Base-by-base conservation (phyloP, 805 yeast genomes). In the Jamesozyma jinghongensis region DNA sequence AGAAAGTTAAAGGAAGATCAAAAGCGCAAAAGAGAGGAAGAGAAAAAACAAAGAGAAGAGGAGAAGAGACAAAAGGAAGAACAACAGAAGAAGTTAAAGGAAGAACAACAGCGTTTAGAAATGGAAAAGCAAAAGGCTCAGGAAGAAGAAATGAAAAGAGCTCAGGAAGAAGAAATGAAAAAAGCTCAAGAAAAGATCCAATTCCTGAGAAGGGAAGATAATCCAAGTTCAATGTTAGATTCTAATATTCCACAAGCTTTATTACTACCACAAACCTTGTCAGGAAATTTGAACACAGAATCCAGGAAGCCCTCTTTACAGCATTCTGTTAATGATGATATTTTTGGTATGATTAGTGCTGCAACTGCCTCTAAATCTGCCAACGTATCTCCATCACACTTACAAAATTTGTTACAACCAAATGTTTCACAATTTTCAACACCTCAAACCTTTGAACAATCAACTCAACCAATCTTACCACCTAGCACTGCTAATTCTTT, bases 11-110 rank as follows among this genome's bases (percentile, higher is more conserved):
- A 54, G 43, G 67, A 63, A 40, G 67, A 73, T 58, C 61, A 47
- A 59, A 66, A 59, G 50, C 60, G 62, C 32, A 61, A 59, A 49
- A 57, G 58, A 40, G 66, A 61, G 42, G 66, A 60, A 40, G 66
- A 72, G 57, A 55, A 45, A 56, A 63, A 50, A 51, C 49, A 48
- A 45, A 57, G 44, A 50, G 62, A 56, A 19, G 41, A 38, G 7
- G 36, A 51, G 53, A 50, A 40, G 50, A 50, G 47, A 48, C 16
- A 51, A 45, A 52, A 46, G 55, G 52, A 54, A 36, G 49, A 54
- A 43, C 52, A 50, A 41, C 49, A 54, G 44, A 47, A 46, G 44
- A 38, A 42, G 42, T 43, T 37, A 38, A 53, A 53, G 47, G 61
- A 55, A 47, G 33, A 37, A 39, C 25, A 46, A 53, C 40, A 41